Base-by-base conservation (phyloP, 2,329 filamentous ascomycete species). In the Ploettnerulaceae sp. region DNA sequence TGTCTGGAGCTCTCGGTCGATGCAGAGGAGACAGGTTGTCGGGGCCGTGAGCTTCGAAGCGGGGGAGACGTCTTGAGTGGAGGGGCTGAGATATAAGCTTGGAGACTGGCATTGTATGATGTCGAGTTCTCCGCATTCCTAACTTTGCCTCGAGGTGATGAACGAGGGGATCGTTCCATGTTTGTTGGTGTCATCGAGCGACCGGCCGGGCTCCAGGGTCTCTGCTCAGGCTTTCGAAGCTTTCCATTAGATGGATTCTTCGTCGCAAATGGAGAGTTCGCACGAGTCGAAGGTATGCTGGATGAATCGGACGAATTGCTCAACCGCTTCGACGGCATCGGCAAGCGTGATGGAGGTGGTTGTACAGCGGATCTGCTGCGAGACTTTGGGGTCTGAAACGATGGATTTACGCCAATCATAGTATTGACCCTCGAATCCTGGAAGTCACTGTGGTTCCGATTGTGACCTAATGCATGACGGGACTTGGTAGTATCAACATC, bases 41-140 rank as follows among this genome's bases (percentile, higher is more conserved):
- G 76, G n/a, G 87, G 86, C 32, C 87, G 76, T 32, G 88, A 93
- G 61, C 86, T 93, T 61, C 89, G 79, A 38, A 95, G 69, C 7
- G 84, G 80, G 3, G 89, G 88, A 1, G 89, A 94, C 25, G 83
- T 75, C 61, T 86, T 88, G 0, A 86, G 79, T 14, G 75, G 73
- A 33, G 86, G 79, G 25, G 79, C 72, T 47, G 84, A 77, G 55
- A 93, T 86, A 63, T 86, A 87, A 29, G 86, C 86, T 57, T 84
- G 82, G 9, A 93, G 72, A 40, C 79, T 81, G 57, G 72, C 75
- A 20, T 72, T 64, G 21, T 47, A 53, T 18, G 43, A 48, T 46
- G 35, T 51, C 47, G 40, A 48, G 40, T 57, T 59, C 18, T 50
- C 53, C 14, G 51, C 47, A 14, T 45, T 55, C 39, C 48, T 55